A percentile compares a stretch with the other conserved stretches of the same genome.
phyloP scores from a whole-genome alignment of 192 early-diverging fungal species.

The Coemansia sp. region DNA sequence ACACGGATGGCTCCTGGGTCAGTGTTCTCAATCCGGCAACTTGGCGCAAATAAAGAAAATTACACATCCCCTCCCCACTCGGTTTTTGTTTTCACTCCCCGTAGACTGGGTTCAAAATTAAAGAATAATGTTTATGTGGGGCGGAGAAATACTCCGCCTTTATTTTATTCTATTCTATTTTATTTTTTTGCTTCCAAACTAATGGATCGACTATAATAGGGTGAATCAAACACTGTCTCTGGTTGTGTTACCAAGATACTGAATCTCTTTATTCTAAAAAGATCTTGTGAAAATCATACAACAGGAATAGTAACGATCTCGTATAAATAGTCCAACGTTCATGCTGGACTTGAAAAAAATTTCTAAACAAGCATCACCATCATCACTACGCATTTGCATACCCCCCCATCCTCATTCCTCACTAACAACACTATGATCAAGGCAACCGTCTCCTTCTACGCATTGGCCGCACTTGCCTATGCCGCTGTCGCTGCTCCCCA shows the following conservation, averaged over 20 bases:
- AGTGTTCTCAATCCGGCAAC: constrained; percentile 35
- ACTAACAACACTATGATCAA: constrained; percentile 12
- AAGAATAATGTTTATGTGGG: not conserved
- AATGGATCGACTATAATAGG: too few species aligned
- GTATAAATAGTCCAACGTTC: not conserved
- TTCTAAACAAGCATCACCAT: not conserved
- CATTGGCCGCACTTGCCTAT: constrained; percentile 10
- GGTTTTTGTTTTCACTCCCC: not conserved
- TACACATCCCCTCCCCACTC: not conserved
- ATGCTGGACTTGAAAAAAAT: not conserved
- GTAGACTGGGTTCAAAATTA: not conserved
- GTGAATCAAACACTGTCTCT: too few species aligned
- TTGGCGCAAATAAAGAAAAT: constrained; percentile 29
- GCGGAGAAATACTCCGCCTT: too few species aligned
- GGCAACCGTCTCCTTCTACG: constrained; percentile 7
- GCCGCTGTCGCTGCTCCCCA: not conserved
- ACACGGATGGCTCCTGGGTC: constrained; percentile 44
- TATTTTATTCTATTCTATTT: too few species aligned
- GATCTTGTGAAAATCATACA: too few species aligned
- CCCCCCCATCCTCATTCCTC: not conserved
- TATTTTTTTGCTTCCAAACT: too few species aligned
- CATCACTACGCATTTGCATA: not conserved
- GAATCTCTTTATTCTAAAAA: too few species aligned
- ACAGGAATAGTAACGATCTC: not conserved
- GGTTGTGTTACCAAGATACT: too few species aligned